These are phyloP conservation scores for Talaromyces proteolyticus DNA, from an alignment of 495 filamentous ascomycete species.

Conservation along the genomic window DNA sequence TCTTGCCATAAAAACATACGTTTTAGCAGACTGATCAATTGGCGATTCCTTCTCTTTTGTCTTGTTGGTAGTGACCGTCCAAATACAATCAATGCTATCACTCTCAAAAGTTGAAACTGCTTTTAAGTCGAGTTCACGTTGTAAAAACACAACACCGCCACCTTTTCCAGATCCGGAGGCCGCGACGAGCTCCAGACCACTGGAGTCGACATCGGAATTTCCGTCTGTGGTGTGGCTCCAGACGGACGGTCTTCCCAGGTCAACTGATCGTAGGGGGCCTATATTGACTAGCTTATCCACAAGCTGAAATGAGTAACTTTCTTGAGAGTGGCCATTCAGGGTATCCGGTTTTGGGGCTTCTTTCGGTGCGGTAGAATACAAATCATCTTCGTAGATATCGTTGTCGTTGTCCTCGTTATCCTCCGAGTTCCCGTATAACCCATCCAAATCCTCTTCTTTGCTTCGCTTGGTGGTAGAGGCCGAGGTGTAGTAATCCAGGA, in stretches of 20 bases:
- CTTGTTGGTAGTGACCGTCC: conserved; percentile 40
- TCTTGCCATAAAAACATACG: conserved; percentile 35
- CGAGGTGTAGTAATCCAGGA: conserved; percentile 72
- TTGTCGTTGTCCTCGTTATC: conserved; percentile 57
- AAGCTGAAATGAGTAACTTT: conserved; percentile 65
- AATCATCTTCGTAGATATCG: conserved; percentile 69
- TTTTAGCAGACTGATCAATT: no score
- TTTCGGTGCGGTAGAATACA: conserved; percentile 50
- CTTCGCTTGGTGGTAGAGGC: conserved; percentile 36
- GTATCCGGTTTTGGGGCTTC: conserved; percentile 13
- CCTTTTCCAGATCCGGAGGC: conserved; percentile 63
- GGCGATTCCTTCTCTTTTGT: conserved; percentile 38
- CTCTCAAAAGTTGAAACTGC: conserved; percentile 52
- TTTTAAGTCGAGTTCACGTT: conserved; percentile 62
- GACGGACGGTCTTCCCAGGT: conserved; percentile 43
- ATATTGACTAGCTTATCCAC: conserved; percentile 73
- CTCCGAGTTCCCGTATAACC: conserved; percentile 23
- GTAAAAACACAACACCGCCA: conserved; percentile 68
- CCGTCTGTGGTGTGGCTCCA: conserved; percentile 29
- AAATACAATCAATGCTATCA: conserved; percentile 27
- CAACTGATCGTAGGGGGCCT: conserved; percentile 69
- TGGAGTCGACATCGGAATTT: not conserved
- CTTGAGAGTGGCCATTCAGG: conserved; percentile 19
- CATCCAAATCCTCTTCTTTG: conserved; percentile 37
- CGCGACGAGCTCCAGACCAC: conserved; percentile 63